A percentile compares a stretch with the other conserved stretches of the same genome.
Conservation (phyloP, 1,139 yeast genomes). For the Geotrichum klebahnii region DNA sequence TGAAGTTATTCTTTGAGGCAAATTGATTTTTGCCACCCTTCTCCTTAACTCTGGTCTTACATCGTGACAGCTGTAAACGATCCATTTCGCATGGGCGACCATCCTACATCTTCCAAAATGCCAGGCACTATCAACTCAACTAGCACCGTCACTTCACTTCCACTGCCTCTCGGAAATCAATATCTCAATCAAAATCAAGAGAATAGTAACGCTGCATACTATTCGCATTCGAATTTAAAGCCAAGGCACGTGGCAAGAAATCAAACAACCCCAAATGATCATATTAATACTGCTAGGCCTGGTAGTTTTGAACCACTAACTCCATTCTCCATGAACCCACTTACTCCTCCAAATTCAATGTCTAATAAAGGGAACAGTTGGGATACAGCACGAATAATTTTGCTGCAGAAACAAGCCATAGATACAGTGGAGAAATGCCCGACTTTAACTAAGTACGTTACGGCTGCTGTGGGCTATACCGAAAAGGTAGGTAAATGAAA, state of each 20-base stretch:
- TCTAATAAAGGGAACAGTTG: neutral
- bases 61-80: neutral
- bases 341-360: slow-evolving; percentile 11
- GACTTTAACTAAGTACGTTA: slow-evolving; percentile 4
- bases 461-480: slow-evolving; percentile 2
- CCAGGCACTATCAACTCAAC: slow-evolving; percentile 1
- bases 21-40: too few species aligned
- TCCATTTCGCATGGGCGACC: slow-evolving; percentile 9
- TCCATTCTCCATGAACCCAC: too few species aligned
- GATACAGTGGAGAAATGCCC: slow-evolving; percentile 12
- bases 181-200: neutral
- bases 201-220: neutral
- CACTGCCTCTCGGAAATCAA: neutral
- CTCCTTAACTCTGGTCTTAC: neutral
- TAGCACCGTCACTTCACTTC: too few species aligned
- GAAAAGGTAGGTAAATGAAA: slow-evolving; percentile 5
- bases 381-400: slow-evolving; percentile 10
- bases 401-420: slow-evolving; percentile 17
- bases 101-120: neutral
- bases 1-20: too few species aligned
- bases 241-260: slow-evolving; percentile 3
- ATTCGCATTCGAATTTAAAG: neutral
- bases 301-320: slow-evolving; percentile 16
- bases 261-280: too few species aligned
- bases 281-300: slow-evolving; percentile 13